Evolutionary conservation across 805 yeast genomes (phyloP), one percentile per base, ranked within the genome.

Genomic region (Millerozyma miso): DNA sequence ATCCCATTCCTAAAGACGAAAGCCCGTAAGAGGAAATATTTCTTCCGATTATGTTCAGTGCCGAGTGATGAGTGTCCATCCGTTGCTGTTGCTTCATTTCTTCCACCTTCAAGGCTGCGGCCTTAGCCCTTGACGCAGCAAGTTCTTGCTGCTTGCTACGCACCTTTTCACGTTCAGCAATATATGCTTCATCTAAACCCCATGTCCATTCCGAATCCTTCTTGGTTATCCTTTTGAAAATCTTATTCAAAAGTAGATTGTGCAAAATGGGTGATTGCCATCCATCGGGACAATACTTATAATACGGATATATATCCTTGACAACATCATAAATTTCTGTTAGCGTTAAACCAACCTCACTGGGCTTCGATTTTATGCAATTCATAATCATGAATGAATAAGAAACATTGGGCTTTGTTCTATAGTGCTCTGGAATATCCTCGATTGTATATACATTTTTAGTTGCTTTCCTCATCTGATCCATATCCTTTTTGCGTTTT

Each of bases 261-360:
- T 93, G 99, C 40, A 95, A 77, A 15, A 93, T 95, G 0, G 95
- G 81, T 56, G 87, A 84, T 66, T 93, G 99, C 99, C 99, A 93
- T 2, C 98, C 98, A 61, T 89, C 96, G 0, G 95, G 91, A 55
- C 97, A 90, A 63, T 88, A 91, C 54, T 83, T 78, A 65, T 88
- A 93, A 67, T 87, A 93, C 2, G 98, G 98, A 63, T 85, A 91
- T 10, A 86, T 62, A 35, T 87, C 95, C 61, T 86, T 85, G 38
- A 93, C 89, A 1, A 88, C 87, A 41, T 84, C 85, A 62, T 88
- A 85, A 37, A 93, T 88, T 49, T 90, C 97, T 41, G 50, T 52
- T 29, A 69, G 44, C 3, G 66, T 65, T 80, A 88, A 79, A 19
- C 96, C 96, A 38, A 79, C 73, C 23, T 77, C 80, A 0, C 82